These are phyloP conservation scores for Mycena galericulata DNA, from an alignment of 768 basidiomycete genomes.

Conservation along the genomic window DNA sequence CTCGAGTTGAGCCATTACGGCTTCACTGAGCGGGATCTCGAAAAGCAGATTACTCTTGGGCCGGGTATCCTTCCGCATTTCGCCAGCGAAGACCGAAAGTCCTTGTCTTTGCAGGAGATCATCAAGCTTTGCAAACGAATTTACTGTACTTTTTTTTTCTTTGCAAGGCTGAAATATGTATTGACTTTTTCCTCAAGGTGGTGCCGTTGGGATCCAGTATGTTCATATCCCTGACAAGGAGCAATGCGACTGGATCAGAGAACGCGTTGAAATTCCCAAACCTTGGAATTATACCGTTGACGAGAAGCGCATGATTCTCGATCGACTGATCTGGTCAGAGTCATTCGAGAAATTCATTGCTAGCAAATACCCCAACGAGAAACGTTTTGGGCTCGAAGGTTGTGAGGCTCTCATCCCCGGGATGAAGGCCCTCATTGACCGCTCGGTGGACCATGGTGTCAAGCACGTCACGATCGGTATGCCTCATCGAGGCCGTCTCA, in stretches of 20 bases:
- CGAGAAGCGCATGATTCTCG: slow-evolving; percentile 99
- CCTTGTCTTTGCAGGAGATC: slow-evolving; percentile 92
- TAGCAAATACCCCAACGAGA: slow-evolving; percentile 99
- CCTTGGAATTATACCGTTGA: slow-evolving; percentile 99
- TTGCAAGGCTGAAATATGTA: neutral
- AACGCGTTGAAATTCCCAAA: slow-evolving; percentile 93
- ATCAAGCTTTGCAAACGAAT: slow-evolving; percentile 91
- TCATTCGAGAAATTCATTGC: slow-evolving; percentile 99
- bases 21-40: slow-evolving; percentile 93
- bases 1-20: slow-evolving; percentile 95
- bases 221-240: slow-evolving; percentile 98
- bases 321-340: slow-evolving; percentile 99
- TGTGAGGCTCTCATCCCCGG: slow-evolving; percentile 98
- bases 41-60: slow-evolving; percentile 94
- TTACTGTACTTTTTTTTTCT: slow-evolving; percentile 76
- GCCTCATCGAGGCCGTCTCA: slow-evolving; percentile 99
- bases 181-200: slow-evolving; percentile 60
- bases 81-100: slow-evolving; percentile 84
- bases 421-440: slow-evolving; percentile 99
- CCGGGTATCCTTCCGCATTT: slow-evolving; percentile 98
- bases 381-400: slow-evolving; percentile 98
- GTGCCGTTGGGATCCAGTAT: slow-evolving; percentile 91
- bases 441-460: slow-evolving; percentile 95
- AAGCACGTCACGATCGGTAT: slow-evolving; percentile 98
- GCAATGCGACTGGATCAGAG: slow-evolving; percentile 99